Base-by-base conservation (phyloP, 495 filamentous ascomycete species). In the Hyaloscypha finlandica region DNA sequence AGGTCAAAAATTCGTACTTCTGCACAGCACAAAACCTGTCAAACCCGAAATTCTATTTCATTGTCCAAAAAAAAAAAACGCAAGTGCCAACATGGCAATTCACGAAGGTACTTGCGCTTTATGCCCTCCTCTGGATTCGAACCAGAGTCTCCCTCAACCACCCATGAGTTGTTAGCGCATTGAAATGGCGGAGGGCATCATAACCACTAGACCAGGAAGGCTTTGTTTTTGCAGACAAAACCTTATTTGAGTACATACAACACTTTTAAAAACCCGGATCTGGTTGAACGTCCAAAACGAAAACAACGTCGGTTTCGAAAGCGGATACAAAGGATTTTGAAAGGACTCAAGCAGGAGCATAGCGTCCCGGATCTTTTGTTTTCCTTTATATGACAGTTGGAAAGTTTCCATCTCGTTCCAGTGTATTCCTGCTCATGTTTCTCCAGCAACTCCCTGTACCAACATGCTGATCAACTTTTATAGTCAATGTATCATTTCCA, bases 401-500 rank as follows among this genome's bases (percentile, higher is more conserved):
- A 19, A 4, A 48, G 9, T 48, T 48, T 19, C 16, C 8, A 16
- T 48, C 8, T 19, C 42, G 9, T 48, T 48, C 8, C 35, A 16
- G 9, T 11, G 42, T 19, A 19, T 48, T 48, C 9, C 0, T 48
- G 42, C 16, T 48, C 16, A 48, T 48, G 16, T 4, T 48, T 48
- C 9, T 48, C 14, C 16, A 1, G 42, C 6, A 37, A 37, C 8
- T 48, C 16, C 1, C 4, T 4, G 2, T 48, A 16, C 42, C 42
- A 16, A 37, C 20, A 54, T 42, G 58, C 77, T 81, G 48, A 81
- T 54, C 9, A 42, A 25, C 5, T 3, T 33, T 63, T 65, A 14
- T 25, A 92, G 89, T 91, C 90, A 22, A 94, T 92, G 56, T 97
- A 96, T 77, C 84, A 93, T 72, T 96, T 92, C 67, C 88, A 94